These are phyloP conservation scores for Stemphylium lycopersici DNA, from an alignment of 2,329 filamentous ascomycete genomes.

Conservation along the genomic window DNA sequence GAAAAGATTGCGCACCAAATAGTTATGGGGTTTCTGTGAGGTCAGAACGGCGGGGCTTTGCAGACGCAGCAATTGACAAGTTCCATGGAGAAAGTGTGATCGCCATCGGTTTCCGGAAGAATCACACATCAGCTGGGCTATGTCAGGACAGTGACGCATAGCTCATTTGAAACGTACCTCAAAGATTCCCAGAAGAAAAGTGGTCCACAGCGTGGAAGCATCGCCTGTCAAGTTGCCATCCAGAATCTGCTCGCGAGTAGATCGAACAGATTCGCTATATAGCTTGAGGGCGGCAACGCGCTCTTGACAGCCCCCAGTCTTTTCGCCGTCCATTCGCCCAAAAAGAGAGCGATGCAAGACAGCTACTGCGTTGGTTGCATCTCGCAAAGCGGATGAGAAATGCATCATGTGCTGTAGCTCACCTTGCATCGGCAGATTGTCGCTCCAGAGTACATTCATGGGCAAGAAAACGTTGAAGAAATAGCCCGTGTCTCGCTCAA, in stretches of 20 bases:
- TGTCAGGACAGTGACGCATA: neutral
- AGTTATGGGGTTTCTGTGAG: neutral
- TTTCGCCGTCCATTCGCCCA: neutral
- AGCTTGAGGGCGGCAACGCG: constrained; percentile 16
- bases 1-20: constrained; percentile 29
- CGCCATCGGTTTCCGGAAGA: constrained; percentile 35
- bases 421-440: constrained; percentile 4
- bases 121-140: constrained; percentile 35
- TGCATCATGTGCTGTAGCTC: constrained; percentile 21
- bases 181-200: constrained; percentile 34
- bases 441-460: constrained; percentile 26
- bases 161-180: constrained; percentile 18
- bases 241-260: constrained; percentile 20
- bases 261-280: constrained; percentile 25
- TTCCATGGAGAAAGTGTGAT: constrained; percentile 36
- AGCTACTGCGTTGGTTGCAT: constrained; percentile 29
- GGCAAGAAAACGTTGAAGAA: constrained; percentile 32
- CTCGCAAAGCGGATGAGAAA: constrained; percentile 21
- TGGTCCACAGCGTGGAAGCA: constrained; percentile 32
- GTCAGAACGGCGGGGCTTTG: constrained; percentile 22
- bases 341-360: constrained; percentile 15
- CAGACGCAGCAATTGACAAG: constrained; percentile 32
- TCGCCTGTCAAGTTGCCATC: constrained; percentile 16
- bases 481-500: constrained; percentile 22
- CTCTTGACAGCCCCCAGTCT: neutral